Percentiles rank a stretch among this genome's conserved stretches.
Evolutionary conservation across 257 asterid genomes (phyloP).

Genomic region (Dorcoceras hygrometricum): DNA sequence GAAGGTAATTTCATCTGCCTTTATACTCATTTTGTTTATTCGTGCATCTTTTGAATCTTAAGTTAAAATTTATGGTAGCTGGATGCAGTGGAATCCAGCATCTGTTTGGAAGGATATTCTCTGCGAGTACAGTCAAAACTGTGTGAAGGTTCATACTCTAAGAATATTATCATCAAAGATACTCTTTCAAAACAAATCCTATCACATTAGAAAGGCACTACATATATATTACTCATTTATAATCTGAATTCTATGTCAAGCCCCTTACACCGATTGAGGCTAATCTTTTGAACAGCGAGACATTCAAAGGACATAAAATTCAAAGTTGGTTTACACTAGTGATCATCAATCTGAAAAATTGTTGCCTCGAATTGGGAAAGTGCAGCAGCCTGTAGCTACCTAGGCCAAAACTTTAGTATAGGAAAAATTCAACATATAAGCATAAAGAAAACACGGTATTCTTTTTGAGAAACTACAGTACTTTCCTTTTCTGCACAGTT

Average conservation of each 20-base stretch:
- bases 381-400: background rate
- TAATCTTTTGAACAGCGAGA: background rate
- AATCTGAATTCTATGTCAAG: background rate
- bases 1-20: constrained; percentile 27
- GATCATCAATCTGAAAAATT: background rate
- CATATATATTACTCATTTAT: background rate
- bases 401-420: background rate
- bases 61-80: background rate
- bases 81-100: background rate
- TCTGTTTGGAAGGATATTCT: background rate
- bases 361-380: constrained; percentile 10
- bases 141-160: background rate
- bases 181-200: background rate
- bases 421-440: background rate
- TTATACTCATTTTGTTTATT: too few species aligned
- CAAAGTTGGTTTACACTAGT: background rate
- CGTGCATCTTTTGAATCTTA: background rate
- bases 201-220: background rate
- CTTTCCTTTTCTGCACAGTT: background rate
- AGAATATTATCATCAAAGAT: background rate
- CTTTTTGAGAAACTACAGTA: background rate
- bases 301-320: background rate
- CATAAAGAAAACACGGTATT: background rate
- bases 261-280: background rate
- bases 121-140: background rate